These are phyloP conservation scores for Gigaspora rosea DNA, from an alignment of 192 early-diverging fungal species.

Conservation along the genomic window DNA sequence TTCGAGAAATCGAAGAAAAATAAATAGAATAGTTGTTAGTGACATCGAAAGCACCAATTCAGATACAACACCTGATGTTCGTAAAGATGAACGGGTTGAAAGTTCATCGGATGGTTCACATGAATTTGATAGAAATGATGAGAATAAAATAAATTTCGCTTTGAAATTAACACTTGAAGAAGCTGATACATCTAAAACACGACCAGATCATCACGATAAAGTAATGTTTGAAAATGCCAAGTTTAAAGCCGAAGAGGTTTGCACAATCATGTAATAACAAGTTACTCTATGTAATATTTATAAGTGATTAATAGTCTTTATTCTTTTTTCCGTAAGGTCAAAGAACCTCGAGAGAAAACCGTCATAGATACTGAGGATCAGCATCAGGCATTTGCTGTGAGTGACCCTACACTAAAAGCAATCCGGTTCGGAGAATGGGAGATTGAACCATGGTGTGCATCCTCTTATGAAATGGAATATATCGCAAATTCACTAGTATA, in stretches of 20 bases:
- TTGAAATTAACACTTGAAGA: constrained; percentile 51
- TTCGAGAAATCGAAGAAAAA: no score
- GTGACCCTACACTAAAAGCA: constrained; percentile 59
- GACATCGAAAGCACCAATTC: no score
- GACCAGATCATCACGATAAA: constrained; percentile 56
- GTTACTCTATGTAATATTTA: background rate
- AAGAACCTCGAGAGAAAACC: constrained; percentile 14
- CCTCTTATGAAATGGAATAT: constrained; percentile 98
- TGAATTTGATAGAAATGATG: no score
- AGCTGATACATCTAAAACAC: constrained; percentile 53
- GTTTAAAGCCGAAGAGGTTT: constrained; percentile 40
- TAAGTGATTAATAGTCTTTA: background rate
- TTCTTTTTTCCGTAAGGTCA: background rate
- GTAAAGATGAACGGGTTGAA: no score
- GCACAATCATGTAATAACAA: background rate
- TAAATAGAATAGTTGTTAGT: no score
- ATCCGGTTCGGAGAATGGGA: constrained; percentile 82
- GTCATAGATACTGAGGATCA: constrained; percentile 24
- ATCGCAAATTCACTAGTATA: constrained; percentile 75
- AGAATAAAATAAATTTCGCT: no score
- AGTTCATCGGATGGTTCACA: no score
- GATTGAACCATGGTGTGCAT: constrained; percentile 93
- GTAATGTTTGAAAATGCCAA: constrained; percentile 54
- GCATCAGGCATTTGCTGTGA: constrained; percentile 25
- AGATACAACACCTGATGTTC: no score